A percentile compares a stretch with the other conserved stretches of the same genome.
These are phyloP conservation scores for Gnaphalium uliginosum DNA, from an alignment of 129 eudicot species.

Conservation along the genomic window DNA sequence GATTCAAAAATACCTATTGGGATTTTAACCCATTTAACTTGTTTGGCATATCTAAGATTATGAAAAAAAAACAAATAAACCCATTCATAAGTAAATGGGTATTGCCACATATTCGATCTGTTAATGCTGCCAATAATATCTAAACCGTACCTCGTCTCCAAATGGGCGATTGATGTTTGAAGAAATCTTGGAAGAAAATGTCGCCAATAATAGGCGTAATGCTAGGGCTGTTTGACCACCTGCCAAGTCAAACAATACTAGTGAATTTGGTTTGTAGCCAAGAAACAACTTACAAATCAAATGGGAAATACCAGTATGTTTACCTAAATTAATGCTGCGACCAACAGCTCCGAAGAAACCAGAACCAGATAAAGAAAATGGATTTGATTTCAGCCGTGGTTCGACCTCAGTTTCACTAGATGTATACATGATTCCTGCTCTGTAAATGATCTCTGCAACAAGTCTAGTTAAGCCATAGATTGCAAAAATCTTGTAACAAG, in stretches of 20 bases:
- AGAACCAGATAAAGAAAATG: conserved; percentile 75
- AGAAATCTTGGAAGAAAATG: conserved; percentile 77
- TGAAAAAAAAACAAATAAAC: not conserved
- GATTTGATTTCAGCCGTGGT: conserved; percentile 54
- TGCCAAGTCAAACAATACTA: conserved; percentile 20
- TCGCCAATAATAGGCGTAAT: conserved; percentile 66
- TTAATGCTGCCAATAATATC: not conserved
- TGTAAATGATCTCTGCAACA: conserved; percentile 79
- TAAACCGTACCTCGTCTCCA: conserved; percentile 69
- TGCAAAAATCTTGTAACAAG: conserved; percentile 17
- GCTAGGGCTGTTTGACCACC: conserved; percentile 94
- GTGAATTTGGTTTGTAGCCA: conserved; percentile 13
- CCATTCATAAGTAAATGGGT: not conserved
- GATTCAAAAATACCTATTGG: not conserved
- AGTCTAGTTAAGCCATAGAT: conserved; percentile 74
- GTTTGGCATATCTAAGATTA: not conserved
- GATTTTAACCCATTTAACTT: not conserved
- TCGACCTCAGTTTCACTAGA: conserved; percentile 49
- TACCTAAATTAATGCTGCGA: conserved; percentile 90
- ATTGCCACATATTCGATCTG: not conserved
- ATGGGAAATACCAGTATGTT: conserved; percentile 1
- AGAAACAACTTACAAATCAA: conserved; percentile 2
- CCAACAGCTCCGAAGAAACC: conserved; percentile 83
- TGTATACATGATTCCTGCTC: conserved; percentile 98
- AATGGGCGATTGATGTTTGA: conserved; percentile 78